Evolutionary conservation across 495 filamentous ascomycete species (phyloP), one percentile per base, ranked within the genome.

Genomic region (Podospora bellae-mahoneyi): DNA sequence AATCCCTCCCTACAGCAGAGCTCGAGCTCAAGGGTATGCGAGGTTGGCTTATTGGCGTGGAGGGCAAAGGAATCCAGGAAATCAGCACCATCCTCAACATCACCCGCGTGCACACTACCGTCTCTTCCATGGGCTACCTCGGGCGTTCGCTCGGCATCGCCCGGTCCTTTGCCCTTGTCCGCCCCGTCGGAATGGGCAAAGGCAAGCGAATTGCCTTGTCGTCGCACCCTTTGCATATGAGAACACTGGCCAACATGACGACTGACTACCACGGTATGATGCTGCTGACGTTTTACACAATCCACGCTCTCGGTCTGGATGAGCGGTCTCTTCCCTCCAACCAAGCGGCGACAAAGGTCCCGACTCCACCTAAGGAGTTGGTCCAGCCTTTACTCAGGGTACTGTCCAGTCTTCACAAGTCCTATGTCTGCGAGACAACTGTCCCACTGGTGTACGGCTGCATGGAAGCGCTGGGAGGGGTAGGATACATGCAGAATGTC

Each of bases 401-500:
- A 2, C 73, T 94, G 23, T 89, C 88, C 2, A 87, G 89, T 6
- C 77, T 88, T n/a, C 76, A 84, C 53, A 93, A 93, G 73, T 88
- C 88, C 7, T 81, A 86, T 27, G 82, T 86, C 3, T 87, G 86
- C 72, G 85, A 88, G 66, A 34, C 64, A 9, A 60, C 71, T 5
- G 81, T 88, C 23, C 71, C 77, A 4, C 86, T 85, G 0, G 74
- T 92, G 48, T 85, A 85, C 60, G 84, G 85, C 65, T 90, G 86
- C 67, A 89, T 91, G 80, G 88, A 91, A 75, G 79, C 84, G 1
- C 85, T 94, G 64, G 91, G 91, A 19, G 90, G 90, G n/a, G 86
- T 92, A 0, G 90, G 91, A 5, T 92, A 91, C 69, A 86, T 91
- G 64, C 86, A 92, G 68, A 86, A 88, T 70, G 30, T 68, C 19